Evolutionary conservation across 495 filamentous ascomycete species (phyloP).

Genomic region (Bombardia bombarda): DNA sequence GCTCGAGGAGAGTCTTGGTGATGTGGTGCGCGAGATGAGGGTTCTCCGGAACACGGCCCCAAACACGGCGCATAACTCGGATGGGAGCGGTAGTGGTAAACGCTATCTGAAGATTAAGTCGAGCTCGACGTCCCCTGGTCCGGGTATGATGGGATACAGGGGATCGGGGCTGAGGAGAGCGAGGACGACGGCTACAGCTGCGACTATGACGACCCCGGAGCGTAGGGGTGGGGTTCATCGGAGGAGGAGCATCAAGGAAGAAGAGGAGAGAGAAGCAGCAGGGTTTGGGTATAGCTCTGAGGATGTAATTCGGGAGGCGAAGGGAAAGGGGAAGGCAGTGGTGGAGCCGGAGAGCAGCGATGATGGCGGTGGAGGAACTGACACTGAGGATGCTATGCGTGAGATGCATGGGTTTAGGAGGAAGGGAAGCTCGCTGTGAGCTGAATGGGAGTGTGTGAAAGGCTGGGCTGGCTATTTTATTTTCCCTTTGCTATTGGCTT

Average conservation of each 20-base stretch:
- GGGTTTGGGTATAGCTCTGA: no score
- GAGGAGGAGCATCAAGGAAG: background rate
- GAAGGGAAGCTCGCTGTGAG: constrained; percentile 25
- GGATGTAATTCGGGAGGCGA: no score
- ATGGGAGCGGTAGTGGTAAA: constrained; percentile 15
- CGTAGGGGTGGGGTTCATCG: background rate
- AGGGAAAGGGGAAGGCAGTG: constrained; percentile 22
- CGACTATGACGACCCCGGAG: constrained; percentile 5
- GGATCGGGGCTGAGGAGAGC: constrained; percentile 7
- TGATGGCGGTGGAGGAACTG: constrained; percentile 12
- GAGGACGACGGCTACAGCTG: constrained; percentile 5
- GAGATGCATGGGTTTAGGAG: constrained; percentile 3
- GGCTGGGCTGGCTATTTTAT: background rate
- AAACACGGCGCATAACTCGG: constrained; percentile 32
- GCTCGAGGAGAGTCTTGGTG: constrained; percentile 76
- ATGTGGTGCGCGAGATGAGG: constrained; percentile 78
- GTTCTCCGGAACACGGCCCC: constrained; percentile 41
- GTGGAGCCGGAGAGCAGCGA: background rate
- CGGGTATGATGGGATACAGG: constrained; percentile 14
- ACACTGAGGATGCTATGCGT: constrained; percentile 2
- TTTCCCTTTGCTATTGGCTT: no score
- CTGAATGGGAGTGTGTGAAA: background rate
- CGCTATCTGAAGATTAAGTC: background rate
- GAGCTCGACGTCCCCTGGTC: constrained; percentile 5
- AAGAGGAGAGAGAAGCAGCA: background rate